phyloP scores from a whole-genome alignment of 1,139 yeast genomes.

The Diutina ranongensis region DNA sequence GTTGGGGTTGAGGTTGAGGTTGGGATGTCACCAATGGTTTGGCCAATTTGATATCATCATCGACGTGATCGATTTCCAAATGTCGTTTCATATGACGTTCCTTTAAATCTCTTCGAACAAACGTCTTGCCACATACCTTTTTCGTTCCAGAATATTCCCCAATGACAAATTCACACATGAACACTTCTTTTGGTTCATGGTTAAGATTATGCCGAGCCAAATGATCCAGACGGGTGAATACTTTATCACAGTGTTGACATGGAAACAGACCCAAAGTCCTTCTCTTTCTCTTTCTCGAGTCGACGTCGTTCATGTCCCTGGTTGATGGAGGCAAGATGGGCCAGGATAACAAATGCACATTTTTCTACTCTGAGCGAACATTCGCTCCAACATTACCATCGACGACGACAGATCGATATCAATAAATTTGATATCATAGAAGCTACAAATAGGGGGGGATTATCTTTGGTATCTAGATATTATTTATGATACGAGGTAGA shows the following conservation, averaged over 20 bases:
- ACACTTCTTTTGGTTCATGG: slow-evolving; percentile 31
- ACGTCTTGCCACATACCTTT: slow-evolving; percentile 37
- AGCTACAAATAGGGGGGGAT: no score
- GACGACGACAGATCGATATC: no score
- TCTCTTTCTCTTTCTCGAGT: slow-evolving; percentile 2
- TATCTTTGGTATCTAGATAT: no score
- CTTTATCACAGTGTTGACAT: slow-evolving; percentile 20
- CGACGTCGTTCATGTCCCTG: not conserved
- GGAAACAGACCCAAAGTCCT: slow-evolving; percentile 4
- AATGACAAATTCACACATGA: slow-evolving; percentile 28
- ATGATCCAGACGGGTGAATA: slow-evolving; percentile 33
- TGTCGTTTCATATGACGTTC: slow-evolving; percentile 26
- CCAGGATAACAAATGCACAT: not conserved
- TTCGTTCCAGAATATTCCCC: slow-evolving; percentile 15
- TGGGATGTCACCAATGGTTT: no score
- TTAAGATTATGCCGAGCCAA: slow-evolving; percentile 31
- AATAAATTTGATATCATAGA: no score
- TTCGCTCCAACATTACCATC: no score
- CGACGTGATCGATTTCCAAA: slow-evolving; percentile 12
- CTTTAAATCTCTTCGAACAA: slow-evolving; percentile 36
- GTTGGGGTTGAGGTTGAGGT: no score
- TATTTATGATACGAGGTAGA: no score
- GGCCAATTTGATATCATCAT: not conserved
- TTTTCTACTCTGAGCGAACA: no score
- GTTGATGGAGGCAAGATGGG: not conserved